Percentiles rank a stretch among this genome's conserved stretches.
Conservation (phyloP, 2,329 filamentous ascomycete genomes). For the Arthroderma sp. region DNA sequence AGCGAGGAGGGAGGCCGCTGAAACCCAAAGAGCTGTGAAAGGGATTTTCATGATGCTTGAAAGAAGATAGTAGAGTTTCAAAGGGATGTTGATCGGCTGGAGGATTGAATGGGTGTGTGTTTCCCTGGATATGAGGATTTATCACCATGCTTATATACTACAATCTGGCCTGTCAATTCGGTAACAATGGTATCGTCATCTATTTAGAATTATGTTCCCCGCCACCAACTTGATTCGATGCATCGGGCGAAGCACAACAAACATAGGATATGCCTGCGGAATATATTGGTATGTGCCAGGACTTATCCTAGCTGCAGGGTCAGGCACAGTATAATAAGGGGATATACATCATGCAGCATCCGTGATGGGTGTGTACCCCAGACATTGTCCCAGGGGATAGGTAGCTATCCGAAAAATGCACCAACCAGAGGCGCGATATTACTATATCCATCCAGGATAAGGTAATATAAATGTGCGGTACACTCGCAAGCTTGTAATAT, state of each 20-base stretch:
- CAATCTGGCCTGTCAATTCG: not conserved
- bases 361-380: not conserved
- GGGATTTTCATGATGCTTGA: not conserved
- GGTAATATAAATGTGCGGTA: not conserved
- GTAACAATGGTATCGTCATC: not conserved
- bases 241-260: not conserved
- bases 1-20: not conserved
- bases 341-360: not conserved
- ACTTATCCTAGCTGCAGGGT: not conserved
- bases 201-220: not conserved
- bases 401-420: not conserved
- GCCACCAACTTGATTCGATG: not conserved
- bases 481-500: not conserved
- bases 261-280: not conserved
- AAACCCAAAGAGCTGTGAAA: not conserved
- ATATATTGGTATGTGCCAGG: not conserved
- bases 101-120: not conserved
- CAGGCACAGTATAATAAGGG: not conserved
- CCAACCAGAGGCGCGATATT: not conserved
- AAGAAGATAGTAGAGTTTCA: not conserved
- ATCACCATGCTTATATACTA: not conserved
- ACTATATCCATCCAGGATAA: not conserved
- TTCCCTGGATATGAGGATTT: not conserved
- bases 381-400: not conserved
- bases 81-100: not conserved